phyloP scores from a whole-genome alignment of 345 rosid genomes.

The Eucalyptus urophylla region DNA sequence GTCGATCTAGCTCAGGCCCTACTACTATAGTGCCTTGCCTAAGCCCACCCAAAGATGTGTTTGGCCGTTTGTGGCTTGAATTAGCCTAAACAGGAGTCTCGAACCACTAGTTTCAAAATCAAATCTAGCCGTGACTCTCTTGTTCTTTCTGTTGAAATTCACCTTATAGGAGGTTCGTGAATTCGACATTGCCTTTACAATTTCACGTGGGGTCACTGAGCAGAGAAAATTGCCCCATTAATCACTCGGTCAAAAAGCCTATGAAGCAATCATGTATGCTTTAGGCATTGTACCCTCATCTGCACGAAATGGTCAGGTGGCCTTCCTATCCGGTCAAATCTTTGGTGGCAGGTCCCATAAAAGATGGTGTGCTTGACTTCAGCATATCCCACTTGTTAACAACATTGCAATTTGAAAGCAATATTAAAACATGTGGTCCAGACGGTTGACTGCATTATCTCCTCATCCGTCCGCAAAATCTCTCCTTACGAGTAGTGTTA shows the following conservation, averaged over 20 bases:
- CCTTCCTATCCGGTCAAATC: not conserved
- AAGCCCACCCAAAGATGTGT: not conserved
- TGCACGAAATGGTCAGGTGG: not conserved
- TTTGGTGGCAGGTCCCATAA: not conserved
- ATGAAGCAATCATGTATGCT: not conserved
- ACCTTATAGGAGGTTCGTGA: not conserved
- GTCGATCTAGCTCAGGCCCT: not conserved
- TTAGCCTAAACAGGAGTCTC: too few relatives aligned
- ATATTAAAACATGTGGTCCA: not conserved
- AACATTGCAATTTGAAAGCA: not conserved
- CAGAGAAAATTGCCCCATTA: not conserved
- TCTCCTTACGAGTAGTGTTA: not conserved
- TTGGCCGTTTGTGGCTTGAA: not conserved
- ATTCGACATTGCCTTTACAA: not conserved
- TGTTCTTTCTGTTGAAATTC: not conserved
- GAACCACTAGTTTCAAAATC: not conserved
- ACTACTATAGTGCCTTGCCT: not conserved
- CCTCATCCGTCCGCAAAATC: not conserved
- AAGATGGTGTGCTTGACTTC: not conserved
- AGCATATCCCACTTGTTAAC: not conserved
- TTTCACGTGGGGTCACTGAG: not conserved
- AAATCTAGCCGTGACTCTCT: not conserved
- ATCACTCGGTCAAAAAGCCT: not conserved
- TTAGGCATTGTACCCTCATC: not conserved
- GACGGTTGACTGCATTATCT: not conserved